Conservation (phyloP, 1,284 basidiomycete species). For the Melampsora americana region DNA sequence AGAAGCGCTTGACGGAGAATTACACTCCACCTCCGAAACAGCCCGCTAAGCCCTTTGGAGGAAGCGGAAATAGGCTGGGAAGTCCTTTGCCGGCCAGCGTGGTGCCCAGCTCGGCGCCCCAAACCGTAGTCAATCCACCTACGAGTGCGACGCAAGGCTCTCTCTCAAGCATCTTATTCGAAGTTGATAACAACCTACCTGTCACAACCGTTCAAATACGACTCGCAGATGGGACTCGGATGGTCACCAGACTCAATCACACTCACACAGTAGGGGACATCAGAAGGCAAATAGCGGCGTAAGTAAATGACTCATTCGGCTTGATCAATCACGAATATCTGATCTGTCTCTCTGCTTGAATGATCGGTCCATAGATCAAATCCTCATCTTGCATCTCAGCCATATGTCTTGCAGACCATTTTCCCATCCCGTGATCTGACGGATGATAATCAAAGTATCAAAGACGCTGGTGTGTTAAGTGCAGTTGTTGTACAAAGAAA, state of each 20-base stretch:
- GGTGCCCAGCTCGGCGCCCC: not conserved
- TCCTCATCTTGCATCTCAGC: slow-evolving; percentile 64
- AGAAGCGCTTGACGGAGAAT: slow-evolving; percentile 70
- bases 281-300: slow-evolving; percentile 84
- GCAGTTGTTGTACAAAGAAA: slow-evolving; percentile 80
- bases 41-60: slow-evolving; percentile 64
- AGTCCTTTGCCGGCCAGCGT: slow-evolving; percentile 31
- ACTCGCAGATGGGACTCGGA: slow-evolving; percentile 84
- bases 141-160: slow-evolving; percentile 52
- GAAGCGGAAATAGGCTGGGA: slow-evolving; percentile 79
- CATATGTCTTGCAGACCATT: slow-evolving; percentile 75
- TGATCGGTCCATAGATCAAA: slow-evolving; percentile 62
- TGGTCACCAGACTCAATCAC: slow-evolving; percentile 84
- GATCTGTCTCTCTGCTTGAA: not conserved
- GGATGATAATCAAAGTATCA: slow-evolving; percentile 67
- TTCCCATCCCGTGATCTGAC: slow-evolving; percentile 77
- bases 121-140: slow-evolving; percentile 16
- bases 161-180: slow-evolving; percentile 61
- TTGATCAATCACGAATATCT: not conserved
- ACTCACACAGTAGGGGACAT: slow-evolving; percentile 85
- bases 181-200: slow-evolving; percentile 75
- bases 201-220: slow-evolving; percentile 88
- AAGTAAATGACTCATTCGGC: slow-evolving; percentile 54
- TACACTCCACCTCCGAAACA: slow-evolving; percentile 63
- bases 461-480: slow-evolving; percentile 70